A percentile compares a stretch with the other conserved stretches of the same genome.
These are phyloP conservation scores for Coniochaeta sp. DNA, from an alignment of 2,329 filamentous ascomycete species.

Conservation along the genomic window DNA sequence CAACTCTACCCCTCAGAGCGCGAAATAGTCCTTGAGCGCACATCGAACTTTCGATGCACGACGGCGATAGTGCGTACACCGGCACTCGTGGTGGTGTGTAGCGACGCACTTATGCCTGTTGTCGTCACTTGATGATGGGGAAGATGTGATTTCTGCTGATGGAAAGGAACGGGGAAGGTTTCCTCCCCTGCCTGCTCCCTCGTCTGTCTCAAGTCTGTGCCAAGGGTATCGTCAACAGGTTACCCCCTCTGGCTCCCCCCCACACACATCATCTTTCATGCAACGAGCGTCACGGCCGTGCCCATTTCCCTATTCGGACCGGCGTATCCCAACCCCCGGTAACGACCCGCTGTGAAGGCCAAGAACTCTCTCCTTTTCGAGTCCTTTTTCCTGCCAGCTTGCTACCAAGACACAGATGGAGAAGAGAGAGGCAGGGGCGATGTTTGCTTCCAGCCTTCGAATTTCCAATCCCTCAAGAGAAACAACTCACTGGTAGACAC, in stretches of 20 bases:
- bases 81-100: background rate
- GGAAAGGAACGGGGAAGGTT: background rate
- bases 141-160: background rate
- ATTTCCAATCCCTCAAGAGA: too few relatives aligned
- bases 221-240: too few relatives aligned
- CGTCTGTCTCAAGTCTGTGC: too few relatives aligned
- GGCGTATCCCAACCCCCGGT: background rate
- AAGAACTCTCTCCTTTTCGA: background rate
- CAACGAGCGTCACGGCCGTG: background rate
- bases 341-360: background rate
- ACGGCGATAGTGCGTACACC: background rate
- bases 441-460: too few relatives aligned
- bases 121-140: background rate
- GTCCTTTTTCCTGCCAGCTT: background rate
- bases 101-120: background rate
- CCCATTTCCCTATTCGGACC: background rate
- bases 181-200: too few relatives aligned
- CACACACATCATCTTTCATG: background rate
- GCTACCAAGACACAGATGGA: background rate
- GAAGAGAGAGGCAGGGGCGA: too few relatives aligned
- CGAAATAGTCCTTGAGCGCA: background rate
- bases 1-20: background rate
- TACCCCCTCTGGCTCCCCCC: too few relatives aligned
- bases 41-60: background rate
- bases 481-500: too few relatives aligned